Evolutionary conservation across 257 asterid species (phyloP), one percentile per base, ranked within the genome.

Genomic region (Capsicum baccatum): DNA sequence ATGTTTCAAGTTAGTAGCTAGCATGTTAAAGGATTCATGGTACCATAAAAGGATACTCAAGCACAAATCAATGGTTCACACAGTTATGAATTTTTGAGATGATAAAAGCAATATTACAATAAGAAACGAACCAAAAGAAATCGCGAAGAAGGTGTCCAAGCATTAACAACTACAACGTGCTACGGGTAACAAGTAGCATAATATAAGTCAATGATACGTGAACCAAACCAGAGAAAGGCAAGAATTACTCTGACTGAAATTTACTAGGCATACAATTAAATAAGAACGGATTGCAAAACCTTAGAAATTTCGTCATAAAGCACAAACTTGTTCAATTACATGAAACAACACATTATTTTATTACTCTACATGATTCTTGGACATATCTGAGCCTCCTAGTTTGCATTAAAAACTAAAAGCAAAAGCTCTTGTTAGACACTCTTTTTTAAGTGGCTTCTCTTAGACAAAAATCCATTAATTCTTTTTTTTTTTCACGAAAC

Each of bases 391-490:
- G 54, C 48, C 64, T 14, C 50, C 50, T 54, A 54, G 16, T 33
- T 14, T 55, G 8, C 82, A 78, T 8, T 78, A 5, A 78, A 69
- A 74, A 21, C 42, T 33, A 78, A 78, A 54, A 9, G 48, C 81
- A 76, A 78, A 39, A 78, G 9, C 64, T 78, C 42, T 50, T 78
- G 64, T 54, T 13, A 54, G 82, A 33, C 81, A 76, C 13, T 50
- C 50, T 19, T 74, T 50, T 74, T n/a, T 74, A 74, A 50, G 62
- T 5, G 26, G 63, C 63, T 54, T 78, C 64, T 33, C 50, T 54
- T 52, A 54, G 48, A 78, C 64, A 48, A 21, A 54, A 15, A 33
- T 69, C 50, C 78, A 39, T 19, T 50, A 11, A 5, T 21, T 8
- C 14, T 6, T 67, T 14, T 6, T 67, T 14, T 13, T 17, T 21